These are phyloP conservation scores for Meira nashicola DNA, from an alignment of 1,284 basidiomycete genomes.

Conservation along the genomic window DNA sequence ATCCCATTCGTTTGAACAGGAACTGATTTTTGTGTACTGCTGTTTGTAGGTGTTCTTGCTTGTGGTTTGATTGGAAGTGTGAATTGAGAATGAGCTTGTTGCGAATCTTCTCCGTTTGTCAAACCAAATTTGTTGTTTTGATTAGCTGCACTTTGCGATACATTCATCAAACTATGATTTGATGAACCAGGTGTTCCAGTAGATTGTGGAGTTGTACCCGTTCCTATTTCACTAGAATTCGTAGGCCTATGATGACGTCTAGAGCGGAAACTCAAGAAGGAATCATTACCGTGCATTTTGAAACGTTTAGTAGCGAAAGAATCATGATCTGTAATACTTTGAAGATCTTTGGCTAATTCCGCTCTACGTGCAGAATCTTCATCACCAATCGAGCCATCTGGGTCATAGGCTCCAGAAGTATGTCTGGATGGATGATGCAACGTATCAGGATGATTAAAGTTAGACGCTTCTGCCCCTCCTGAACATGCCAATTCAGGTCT, in stretches of 20 bases:
- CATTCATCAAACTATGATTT: not conserved
- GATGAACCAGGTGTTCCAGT: not conserved
- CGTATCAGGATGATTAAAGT: not conserved
- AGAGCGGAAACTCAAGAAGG: too few relatives aligned
- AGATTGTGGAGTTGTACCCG: too few relatives aligned
- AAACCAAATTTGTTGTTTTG: not conserved
- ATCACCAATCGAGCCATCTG: not conserved
- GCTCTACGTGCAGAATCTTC: not conserved
- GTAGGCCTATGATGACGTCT: not conserved
- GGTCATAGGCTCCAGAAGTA: not conserved
- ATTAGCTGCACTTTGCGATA: not conserved
- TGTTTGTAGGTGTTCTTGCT: not conserved
- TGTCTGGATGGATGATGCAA: not conserved
- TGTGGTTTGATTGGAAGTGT: not conserved
- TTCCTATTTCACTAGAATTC: not conserved
- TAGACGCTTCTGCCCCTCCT: not conserved
- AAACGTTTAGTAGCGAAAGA: not conserved
- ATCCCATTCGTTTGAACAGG: not conserved
- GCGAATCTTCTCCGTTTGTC: not conserved
- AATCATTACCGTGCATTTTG: not conserved
- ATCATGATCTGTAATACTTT: conserved; percentile 5
- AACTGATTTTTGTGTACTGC: too few relatives aligned
- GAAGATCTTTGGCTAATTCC: not conserved
- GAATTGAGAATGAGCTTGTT: not conserved
- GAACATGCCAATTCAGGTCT: not conserved